A percentile compares a stretch with the other conserved stretches of the same genome.
Evolutionary conservation across 805 yeast species (phyloP).

Genomic region (Candida maris): DNA sequence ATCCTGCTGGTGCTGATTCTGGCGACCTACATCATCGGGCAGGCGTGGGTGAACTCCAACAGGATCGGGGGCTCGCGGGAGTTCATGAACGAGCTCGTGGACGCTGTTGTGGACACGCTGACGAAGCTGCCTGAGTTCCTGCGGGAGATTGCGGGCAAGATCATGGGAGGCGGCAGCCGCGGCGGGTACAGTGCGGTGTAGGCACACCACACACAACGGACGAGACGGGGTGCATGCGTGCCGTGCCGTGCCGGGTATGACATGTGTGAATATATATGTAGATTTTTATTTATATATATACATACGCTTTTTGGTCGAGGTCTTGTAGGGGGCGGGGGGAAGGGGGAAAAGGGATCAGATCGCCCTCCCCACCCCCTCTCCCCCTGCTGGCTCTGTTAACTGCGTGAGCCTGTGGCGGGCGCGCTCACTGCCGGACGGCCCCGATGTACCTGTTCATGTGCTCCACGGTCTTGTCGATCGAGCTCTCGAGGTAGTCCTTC

Average conservation of each 20-base stretch:
- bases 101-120: constrained; percentile 55
- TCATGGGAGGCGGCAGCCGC: constrained; percentile 62
- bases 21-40: constrained; percentile 67
- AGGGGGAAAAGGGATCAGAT: too few relatives aligned
- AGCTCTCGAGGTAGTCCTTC: constrained; percentile 67
- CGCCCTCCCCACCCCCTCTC: too few relatives aligned
- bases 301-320: too few relatives aligned
- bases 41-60: constrained; percentile 67
- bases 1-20: constrained; percentile 66
- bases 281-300: too few relatives aligned
- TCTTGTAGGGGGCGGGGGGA: too few relatives aligned
- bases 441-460: constrained; percentile 42
- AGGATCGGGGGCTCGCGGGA: constrained; percentile 69
- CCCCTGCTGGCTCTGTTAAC: too few relatives aligned
- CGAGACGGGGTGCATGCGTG: too few relatives aligned
- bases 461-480: constrained; percentile 68
- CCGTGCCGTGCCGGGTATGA: too few relatives aligned
- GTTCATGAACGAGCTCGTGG: constrained; percentile 68
- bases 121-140: constrained; percentile 61
- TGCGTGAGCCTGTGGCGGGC: too few relatives aligned
- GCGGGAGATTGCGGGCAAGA: constrained; percentile 61
- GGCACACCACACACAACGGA: background rate
- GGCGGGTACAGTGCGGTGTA: constrained; percentile 95
- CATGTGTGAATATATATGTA: too few relatives aligned
- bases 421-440: too few relatives aligned